Conservation (phyloP, 768 basidiomycete genomes). For the Suillus subalutaceus region DNA sequence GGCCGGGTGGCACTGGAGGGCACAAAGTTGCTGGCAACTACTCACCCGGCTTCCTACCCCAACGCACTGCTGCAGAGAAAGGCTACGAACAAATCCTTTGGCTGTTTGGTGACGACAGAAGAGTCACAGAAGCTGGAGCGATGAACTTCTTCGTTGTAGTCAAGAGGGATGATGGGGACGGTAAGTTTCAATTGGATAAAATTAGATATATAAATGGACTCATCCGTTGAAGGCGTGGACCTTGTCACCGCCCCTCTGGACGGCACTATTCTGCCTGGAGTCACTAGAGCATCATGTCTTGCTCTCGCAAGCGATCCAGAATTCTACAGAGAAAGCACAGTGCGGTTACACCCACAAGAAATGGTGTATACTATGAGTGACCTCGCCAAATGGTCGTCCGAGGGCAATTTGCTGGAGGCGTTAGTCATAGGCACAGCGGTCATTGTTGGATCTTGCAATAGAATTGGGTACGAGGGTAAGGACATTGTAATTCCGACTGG, state of each 20-base stretch:
- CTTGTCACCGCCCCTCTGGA: conserved; percentile 88
- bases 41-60: conserved; percentile 62
- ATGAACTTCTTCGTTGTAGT: conserved; percentile 85
- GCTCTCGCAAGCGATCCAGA: conserved; percentile 67
- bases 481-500: conserved; percentile 62
- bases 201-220: background rate
- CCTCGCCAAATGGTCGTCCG: conserved; percentile 52
- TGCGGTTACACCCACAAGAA: conserved; percentile 53
- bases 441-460: conserved; percentile 70
- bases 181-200: conserved; percentile 32
- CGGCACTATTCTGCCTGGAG: conserved; percentile 90
- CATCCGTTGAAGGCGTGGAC: conserved; percentile 58
- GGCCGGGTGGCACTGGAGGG: conserved; percentile 75
- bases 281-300: conserved; percentile 87
- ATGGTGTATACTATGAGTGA: conserved; percentile 61
- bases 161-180: conserved; percentile 54
- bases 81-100: conserved; percentile 84
- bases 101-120: conserved; percentile 65
- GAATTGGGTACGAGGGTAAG: conserved; percentile 71
- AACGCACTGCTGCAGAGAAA: conserved; percentile 60
- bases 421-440: conserved; percentile 88
- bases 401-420: conserved; percentile 76
- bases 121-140: conserved; percentile 62
- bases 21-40: conserved; percentile 72
- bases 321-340: conserved; percentile 30